Percentiles rank a stretch among this genome's conserved stretches.
phyloP scores from a whole-genome alignment of 306 rosid genomes.

The Bauhinia variegata region DNA sequence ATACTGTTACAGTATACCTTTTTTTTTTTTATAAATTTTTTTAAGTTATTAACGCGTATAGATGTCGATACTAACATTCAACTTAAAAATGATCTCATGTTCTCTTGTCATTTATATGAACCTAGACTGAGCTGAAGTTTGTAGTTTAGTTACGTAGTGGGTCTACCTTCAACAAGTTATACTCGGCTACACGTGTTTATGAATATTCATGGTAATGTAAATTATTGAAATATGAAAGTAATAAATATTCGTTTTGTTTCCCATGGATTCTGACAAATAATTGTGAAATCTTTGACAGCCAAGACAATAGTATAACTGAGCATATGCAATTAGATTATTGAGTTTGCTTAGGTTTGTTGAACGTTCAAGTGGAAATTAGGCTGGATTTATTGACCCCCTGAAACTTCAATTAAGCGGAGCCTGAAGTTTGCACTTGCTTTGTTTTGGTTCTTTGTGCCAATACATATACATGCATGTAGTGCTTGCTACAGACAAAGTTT shows the following conservation, averaged over 20 bases:
- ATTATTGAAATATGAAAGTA: conserved; percentile 7
- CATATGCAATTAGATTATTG: conserved; percentile 1
- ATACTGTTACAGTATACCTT: conserved; percentile 13
- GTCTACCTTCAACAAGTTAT: neutral
- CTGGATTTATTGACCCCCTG: conserved; percentile 7
- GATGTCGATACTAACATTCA: conserved; percentile 3
- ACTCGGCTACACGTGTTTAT: conserved; percentile 7
- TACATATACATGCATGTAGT: conserved; percentile 3
- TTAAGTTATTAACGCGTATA: conserved; percentile 19
- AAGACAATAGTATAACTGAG: conserved; percentile 7
- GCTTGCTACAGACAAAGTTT: neutral
- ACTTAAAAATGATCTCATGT: conserved; percentile 3
- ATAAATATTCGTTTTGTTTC: conserved; percentile 11
- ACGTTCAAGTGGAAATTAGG: neutral
- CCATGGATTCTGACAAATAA: conserved; percentile 8
- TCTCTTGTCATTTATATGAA: conserved; percentile 19
- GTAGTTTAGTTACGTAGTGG: neutral
- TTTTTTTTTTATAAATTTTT: conserved; percentile 19
- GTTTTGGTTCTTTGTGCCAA: conserved; percentile 3
- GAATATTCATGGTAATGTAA: conserved; percentile 20
- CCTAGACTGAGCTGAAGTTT: conserved; percentile 12
- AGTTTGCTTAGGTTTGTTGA: conserved; percentile 17
- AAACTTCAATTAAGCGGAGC: conserved; percentile 16
- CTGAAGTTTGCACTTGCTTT: conserved; percentile 1
- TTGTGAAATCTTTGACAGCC: neutral